A percentile compares a stretch with the other conserved stretches of the same genome.
These are phyloP conservation scores for Cercospora zeina DNA, from an alignment of 2,329 filamentous ascomycete genomes.

Conservation along the genomic window DNA sequence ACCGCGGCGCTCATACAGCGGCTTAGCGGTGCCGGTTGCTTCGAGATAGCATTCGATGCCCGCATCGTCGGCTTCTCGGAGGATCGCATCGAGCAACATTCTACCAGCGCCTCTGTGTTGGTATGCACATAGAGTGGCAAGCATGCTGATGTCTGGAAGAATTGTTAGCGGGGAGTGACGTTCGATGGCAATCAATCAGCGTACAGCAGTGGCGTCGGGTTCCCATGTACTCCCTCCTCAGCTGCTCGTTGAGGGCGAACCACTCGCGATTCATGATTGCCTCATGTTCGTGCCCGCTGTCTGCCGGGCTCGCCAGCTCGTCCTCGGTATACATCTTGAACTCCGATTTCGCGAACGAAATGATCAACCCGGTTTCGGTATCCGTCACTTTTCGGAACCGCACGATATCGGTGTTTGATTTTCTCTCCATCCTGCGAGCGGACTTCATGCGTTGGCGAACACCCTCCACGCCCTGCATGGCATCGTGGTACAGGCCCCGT, in stretches of 20 bases:
- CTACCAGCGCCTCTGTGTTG: slow-evolving; percentile 47
- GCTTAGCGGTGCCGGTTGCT: slow-evolving; percentile 41
- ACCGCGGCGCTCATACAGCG: slow-evolving; percentile 39
- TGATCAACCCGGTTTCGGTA: slow-evolving; percentile 31
- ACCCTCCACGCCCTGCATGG: slow-evolving; percentile 23
- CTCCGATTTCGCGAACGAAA: slow-evolving; percentile 40
- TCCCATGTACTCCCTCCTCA: slow-evolving; percentile 36
- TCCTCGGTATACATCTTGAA: slow-evolving; percentile 34
- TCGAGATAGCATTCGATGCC: slow-evolving; percentile 47
- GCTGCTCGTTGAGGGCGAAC: slow-evolving; percentile 39
- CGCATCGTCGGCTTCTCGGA: slow-evolving; percentile 46
- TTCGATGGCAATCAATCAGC: background rate
- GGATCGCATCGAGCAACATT: slow-evolving; percentile 45
- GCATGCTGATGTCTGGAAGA: slow-evolving; percentile 39
- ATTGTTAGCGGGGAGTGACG: background rate
- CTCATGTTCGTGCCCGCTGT: slow-evolving; percentile 37
- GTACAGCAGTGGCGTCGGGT: slow-evolving; percentile 36
- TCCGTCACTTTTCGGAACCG: slow-evolving; percentile 38
- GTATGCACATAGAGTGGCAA: slow-evolving; percentile 46
- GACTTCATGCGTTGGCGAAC: slow-evolving; percentile 21
- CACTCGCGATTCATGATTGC: slow-evolving; percentile 40
- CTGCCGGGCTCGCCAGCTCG: slow-evolving; percentile 35
- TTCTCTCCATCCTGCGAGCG: slow-evolving; percentile 14
- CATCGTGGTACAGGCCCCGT: slow-evolving; percentile 27
- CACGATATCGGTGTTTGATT: slow-evolving; percentile 19